Conservation (phyloP, 1,284 basidiomycete species). For the Leccinum subatratum region DNA sequence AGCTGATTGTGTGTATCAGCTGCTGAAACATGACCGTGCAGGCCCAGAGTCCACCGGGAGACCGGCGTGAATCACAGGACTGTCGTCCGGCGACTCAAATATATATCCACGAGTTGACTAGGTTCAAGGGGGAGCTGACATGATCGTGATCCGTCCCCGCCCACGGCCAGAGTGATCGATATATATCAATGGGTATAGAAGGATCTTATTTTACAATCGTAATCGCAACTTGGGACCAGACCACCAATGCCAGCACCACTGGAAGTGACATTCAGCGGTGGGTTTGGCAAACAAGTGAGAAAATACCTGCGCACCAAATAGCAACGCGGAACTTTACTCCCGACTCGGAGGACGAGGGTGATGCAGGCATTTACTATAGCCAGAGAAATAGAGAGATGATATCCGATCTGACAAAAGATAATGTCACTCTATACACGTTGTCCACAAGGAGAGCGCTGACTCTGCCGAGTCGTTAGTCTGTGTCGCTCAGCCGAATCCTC, state of each 20-base stretch:
- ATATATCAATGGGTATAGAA: slow-evolving; percentile 10
- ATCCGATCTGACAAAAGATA: background rate
- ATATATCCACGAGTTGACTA: background rate
- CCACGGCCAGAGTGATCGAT: background rate
- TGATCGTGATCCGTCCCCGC: background rate
- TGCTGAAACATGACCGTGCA: background rate
- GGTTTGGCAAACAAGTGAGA: background rate
- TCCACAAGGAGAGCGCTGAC: too few relatives aligned
- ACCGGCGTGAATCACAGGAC: background rate
- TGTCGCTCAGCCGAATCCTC: too few relatives aligned
- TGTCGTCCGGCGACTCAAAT: background rate
- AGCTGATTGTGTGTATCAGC: background rate
- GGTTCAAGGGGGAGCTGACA: background rate
- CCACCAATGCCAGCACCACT: slow-evolving; percentile 5
- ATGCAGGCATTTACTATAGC: slow-evolving; percentile 5
- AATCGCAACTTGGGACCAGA: slow-evolving; percentile 13
- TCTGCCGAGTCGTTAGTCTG: too few relatives aligned
- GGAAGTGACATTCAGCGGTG: slow-evolving; percentile 2
- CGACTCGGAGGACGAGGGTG: background rate
- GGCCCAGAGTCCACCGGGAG: background rate
- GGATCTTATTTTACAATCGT: slow-evolving; percentile 17
- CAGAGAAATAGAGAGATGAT: background rate
- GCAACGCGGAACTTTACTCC: slow-evolving; percentile 16
- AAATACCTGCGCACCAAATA: slow-evolving; percentile 17
- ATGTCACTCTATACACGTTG: background rate